Conservation (phyloP, 306 rosid species). For the Hippophae tibetana region DNA sequence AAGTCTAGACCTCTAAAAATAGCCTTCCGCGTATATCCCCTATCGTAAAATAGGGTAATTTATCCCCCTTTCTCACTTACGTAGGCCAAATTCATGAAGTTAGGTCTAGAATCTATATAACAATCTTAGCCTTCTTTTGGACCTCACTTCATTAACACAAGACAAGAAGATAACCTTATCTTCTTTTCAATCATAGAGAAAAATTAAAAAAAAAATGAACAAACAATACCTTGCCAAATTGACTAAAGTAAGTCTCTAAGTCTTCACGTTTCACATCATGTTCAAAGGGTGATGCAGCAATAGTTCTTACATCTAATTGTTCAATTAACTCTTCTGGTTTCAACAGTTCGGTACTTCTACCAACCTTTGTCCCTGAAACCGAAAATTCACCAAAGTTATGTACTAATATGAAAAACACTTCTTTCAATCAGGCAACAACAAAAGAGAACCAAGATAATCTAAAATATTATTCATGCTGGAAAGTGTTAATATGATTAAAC, state of each 20-base stretch:
- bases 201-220: not conserved
- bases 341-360: slow-evolving; percentile 50
- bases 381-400: not conserved
- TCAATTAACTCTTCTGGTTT: slow-evolving; percentile 67
- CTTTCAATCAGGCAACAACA: not conserved
- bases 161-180: not conserved
- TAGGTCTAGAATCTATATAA: not conserved
- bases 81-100: not conserved
- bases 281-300: slow-evolving; percentile 73
- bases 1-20: too few species aligned
- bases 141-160: not conserved
- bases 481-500: not conserved
- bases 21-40: not conserved
- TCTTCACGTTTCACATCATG: slow-evolving; percentile 66
- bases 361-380: slow-evolving; percentile 51
- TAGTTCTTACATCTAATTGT: slow-evolving; percentile 70
- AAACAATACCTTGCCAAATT: slow-evolving; percentile 50
- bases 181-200: not conserved
- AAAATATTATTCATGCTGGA: not conserved
- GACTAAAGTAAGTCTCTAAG: slow-evolving; percentile 46
- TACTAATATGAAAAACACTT: not conserved
- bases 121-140: not conserved
- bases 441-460: not conserved
- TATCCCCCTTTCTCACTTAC: not conserved
- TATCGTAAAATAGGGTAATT: not conserved